Evolutionary conservation across 1,284 basidiomycete genomes (phyloP), one percentile per base, ranked within the genome.

Genomic region (Sporisorium scitamineum): DNA sequence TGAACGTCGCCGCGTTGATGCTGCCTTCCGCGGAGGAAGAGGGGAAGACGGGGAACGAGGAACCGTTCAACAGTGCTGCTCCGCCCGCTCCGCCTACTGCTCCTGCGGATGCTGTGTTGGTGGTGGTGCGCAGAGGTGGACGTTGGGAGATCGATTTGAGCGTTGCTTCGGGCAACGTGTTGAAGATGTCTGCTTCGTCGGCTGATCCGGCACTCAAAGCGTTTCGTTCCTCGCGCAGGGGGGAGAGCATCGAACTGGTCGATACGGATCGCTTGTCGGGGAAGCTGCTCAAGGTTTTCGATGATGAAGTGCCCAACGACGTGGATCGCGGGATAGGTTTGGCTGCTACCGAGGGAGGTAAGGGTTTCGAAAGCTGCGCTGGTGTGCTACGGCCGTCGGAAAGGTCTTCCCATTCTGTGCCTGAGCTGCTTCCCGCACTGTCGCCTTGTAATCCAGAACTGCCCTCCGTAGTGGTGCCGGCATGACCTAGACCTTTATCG

Each of bases 401-500:
- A 3, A 69, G 16, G 45, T 69, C 66, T n/a, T 78, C 69, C 68
- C 65, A 75, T 16, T 75, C 70, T 18, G 67, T 52, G 8, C 70
- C 68, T 0, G 61, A 65, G 37, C 71, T 65, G 50, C 55, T 62
- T 5, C 53, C 66, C n/a, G 32, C 61, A 31, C 61, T 48, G 6
- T 62, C 68, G 5, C 54, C 39, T 20, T 42, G n/a, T 10, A 20
- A 20, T 20, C 39, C n/a, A 4, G 8, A 9, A 5, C 37, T 18
- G 18, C 14, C 37, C n/a, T 42, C 39, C 1, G 39, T n/a, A 42
- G 5, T n/a, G n/a, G 5, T 2, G 20, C 18, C n/a, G 10, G n/a
- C n/a, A 7, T 54, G 45, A 7, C 54, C 56, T 2, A 62, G 60
- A n/a, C 90, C 90, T 27, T 89, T 89, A 79, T 94, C 93, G 76